Evolutionary conservation across 2,329 filamentous ascomycete species (phyloP), one percentile per base, ranked within the genome.

Genomic region (Fusarium zealandicum): DNA sequence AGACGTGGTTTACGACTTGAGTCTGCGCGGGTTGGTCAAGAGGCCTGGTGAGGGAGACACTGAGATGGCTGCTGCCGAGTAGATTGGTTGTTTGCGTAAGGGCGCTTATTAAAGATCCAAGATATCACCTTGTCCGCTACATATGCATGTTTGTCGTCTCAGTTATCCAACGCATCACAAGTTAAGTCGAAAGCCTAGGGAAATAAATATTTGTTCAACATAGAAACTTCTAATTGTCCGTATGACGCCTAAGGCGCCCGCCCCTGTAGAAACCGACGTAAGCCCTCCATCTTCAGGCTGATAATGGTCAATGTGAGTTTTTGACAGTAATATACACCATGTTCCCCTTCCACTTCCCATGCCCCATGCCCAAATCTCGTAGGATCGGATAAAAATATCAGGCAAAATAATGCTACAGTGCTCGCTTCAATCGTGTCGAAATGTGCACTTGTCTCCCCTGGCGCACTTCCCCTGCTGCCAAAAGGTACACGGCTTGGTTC

Each of bases 1-100:
- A 79, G 95, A 98, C 71, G 92, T 99, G 11, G 93, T 98, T 43
- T 99, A 99, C 70, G 95, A 99, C 73, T 78, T 99, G 51, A 93
- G 90, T 18, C 77, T 99, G 70, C 84, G 95, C 54, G 93, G 95
- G 43, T 74, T 98, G 69, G 81, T 96, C 41, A 85, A 88, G 37
- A 79, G 82, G 62, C 64, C 70, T 4, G 66, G 65, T 0, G 68
- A 68, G 31, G 67, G 59, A 3, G 73, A 76, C 25, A 70, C 72
- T 0, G 74, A 76, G 55, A 75, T 76, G 73, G 76, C 73, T 62
- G 65, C 68, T 42, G 64, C 59, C 8, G 68, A 70, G 56, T 73
- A 65, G 51, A 31, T 17, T 14, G 25, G 9, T 30, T 5, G n/a
- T 16, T 30, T 25, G 6, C n/a, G 25, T 20, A 25, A 8, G 7